phyloP scores from a whole-genome alignment of 2,329 filamentous ascomycete species.

The Fusarium floridanum region DNA sequence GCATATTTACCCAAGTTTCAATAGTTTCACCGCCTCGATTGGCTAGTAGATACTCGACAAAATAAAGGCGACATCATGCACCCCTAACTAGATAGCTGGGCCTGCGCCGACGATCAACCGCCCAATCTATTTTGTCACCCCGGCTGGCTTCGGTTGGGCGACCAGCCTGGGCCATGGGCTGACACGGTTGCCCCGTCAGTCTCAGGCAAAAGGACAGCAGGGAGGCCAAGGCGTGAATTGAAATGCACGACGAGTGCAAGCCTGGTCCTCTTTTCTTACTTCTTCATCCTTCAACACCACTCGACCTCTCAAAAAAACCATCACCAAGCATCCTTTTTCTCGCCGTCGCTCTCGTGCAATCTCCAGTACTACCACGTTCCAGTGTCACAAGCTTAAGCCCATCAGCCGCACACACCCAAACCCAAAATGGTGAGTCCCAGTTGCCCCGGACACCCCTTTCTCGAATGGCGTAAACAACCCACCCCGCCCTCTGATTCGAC shows the following conservation, averaged over 20 bases:
- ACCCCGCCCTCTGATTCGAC: slow-evolving; percentile 54
- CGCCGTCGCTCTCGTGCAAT: slow-evolving; percentile 7
- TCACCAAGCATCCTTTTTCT: slow-evolving; percentile 18
- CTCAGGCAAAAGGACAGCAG: slow-evolving; percentile 42
- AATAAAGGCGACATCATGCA: slow-evolving; percentile 8
- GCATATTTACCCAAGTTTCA: slow-evolving; percentile 37
- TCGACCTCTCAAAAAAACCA: slow-evolving; percentile 10
- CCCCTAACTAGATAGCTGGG: not conserved
- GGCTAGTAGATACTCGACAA: slow-evolving; percentile 20
- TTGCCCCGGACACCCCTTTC: slow-evolving; percentile 51
- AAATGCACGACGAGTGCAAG: slow-evolving; percentile 40
- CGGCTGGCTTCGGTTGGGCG: slow-evolving; percentile 20
- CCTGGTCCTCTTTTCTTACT: slow-evolving; percentile 40
- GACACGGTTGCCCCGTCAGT: slow-evolving; percentile 50
- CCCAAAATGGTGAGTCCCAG: slow-evolving; percentile 53
- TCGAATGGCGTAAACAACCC: slow-evolving; percentile 50
- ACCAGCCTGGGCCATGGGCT: slow-evolving; percentile 22
- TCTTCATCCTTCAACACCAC: slow-evolving; percentile 44
- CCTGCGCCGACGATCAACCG: not conserved
- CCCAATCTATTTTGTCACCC: not conserved
- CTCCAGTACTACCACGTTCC: not conserved
- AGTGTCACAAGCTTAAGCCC: slow-evolving; percentile 21
- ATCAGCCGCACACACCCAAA: slow-evolving; percentile 33
- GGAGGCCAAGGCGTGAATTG: slow-evolving; percentile 43
- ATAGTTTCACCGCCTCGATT: slow-evolving; percentile 40